Conservation (phyloP, 2,329 filamentous ascomycete genomes). For the Diplodia scrobiculata region DNA sequence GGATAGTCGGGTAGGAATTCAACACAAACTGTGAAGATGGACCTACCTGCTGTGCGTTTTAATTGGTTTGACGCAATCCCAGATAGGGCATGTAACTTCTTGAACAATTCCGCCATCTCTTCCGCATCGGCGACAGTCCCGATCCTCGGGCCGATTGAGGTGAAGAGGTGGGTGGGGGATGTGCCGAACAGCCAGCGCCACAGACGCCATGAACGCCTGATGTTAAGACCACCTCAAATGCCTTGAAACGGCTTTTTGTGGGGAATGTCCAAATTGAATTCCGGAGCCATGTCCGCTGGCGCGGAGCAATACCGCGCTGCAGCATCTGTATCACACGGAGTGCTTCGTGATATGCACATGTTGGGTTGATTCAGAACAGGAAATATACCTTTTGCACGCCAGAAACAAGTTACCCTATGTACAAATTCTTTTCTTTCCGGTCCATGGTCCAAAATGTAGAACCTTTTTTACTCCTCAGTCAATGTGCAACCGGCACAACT, state of each 20-base stretch:
- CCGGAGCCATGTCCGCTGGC: neutral
- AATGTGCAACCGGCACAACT: constrained; percentile 29
- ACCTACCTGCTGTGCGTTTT: no score
- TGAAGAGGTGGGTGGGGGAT: neutral
- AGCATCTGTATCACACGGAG: neutral
- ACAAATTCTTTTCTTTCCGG: neutral
- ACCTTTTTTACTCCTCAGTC: constrained; percentile 1
- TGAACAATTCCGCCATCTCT: neutral
- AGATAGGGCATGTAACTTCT: no score
- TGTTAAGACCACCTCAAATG: neutral
- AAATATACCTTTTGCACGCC: neutral
- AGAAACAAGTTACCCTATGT: neutral
- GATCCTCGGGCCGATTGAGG: neutral
- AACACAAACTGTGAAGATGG: no score
- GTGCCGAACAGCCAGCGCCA: neutral
- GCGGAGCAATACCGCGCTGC: neutral
- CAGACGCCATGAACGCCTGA: constrained; percentile 2
- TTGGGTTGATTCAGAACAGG: neutral
- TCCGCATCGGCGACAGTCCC: neutral
- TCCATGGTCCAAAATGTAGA: neutral
- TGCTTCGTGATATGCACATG: neutral
- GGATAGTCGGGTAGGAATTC: no score
- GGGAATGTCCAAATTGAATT: neutral
- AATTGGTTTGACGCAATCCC: no score
- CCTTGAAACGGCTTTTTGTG: neutral